Percentiles rank a stretch among this genome's conserved stretches.
Conservation (phyloP, 2,329 filamentous ascomycete genomes). For the Monosporascus cannonballus region DNA sequence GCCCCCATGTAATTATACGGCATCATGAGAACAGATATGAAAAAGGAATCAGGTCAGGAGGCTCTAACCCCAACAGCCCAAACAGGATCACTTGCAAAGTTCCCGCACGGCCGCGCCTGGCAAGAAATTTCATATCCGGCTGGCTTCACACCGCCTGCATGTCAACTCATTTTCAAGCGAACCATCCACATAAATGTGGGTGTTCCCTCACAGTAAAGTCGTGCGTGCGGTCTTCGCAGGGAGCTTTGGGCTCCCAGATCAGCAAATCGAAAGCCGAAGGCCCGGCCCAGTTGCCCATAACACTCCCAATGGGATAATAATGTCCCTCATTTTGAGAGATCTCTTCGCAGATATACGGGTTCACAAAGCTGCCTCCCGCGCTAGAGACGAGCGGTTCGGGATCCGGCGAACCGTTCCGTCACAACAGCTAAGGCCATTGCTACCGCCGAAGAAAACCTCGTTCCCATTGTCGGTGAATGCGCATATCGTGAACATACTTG, state of each 20-base stretch:
- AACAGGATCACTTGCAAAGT: too few relatives aligned
- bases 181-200: not conserved
- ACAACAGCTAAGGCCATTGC: not conserved
- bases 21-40: too few relatives aligned
- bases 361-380: not conserved
- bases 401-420: not conserved
- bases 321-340: not conserved
- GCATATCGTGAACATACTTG: not conserved
- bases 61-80: too few relatives aligned
- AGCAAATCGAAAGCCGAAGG: not conserved
- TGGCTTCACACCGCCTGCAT: not conserved
- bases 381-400: not conserved
- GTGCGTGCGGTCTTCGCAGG: not conserved
- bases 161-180: not conserved
- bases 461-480: slow-evolving; percentile 1
- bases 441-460: not conserved
- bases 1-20: too few relatives aligned
- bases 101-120: too few relatives aligned
- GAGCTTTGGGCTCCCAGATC: not conserved
- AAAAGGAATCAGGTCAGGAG: too few relatives aligned
- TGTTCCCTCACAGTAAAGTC: not conserved
- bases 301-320: slow-evolving; percentile 1
- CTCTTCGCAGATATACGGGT: not conserved
- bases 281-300: slow-evolving; percentile 1
- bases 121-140: too few relatives aligned